phyloP scores from a whole-genome alignment of 139 green algal genomes.

The Bryopsis sp. region DNA sequence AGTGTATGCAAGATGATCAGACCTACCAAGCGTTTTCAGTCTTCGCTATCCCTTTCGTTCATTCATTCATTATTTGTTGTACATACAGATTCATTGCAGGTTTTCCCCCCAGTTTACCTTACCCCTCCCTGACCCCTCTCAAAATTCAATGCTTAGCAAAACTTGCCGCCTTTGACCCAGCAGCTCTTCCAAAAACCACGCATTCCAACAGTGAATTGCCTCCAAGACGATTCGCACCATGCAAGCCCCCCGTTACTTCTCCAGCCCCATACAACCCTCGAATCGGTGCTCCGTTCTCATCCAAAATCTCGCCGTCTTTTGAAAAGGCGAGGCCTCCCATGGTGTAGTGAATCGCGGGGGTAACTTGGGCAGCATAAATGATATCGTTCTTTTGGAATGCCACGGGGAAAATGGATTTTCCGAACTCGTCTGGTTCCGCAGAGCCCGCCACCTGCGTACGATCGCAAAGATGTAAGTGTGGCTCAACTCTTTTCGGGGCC shows the following conservation, averaged over 20 bases:
- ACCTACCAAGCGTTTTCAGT: too few relatives aligned
- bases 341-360: slow-evolving; percentile 70
- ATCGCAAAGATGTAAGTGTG: too few relatives aligned
- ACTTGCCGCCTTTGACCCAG: too few relatives aligned
- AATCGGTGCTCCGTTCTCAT: slow-evolving; percentile 28
- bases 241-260: slow-evolving; percentile 64
- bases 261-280: slow-evolving; percentile 58
- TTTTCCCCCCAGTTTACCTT: too few relatives aligned
- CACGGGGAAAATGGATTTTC: slow-evolving; percentile 51
- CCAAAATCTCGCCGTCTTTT: slow-evolving; percentile 24
- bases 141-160: too few relatives aligned
- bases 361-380: slow-evolving; percentile 44
- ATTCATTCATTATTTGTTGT: too few relatives aligned
- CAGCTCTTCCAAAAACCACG: slow-evolving; percentile 60
- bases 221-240: slow-evolving; percentile 64
- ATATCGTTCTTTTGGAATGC: slow-evolving; percentile 18
- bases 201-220: slow-evolving; percentile 73
- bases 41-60: too few relatives aligned
- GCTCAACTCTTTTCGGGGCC: too few relatives aligned
- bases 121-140: too few relatives aligned
- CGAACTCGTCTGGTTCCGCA: slow-evolving; percentile 42
- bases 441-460: too few relatives aligned
- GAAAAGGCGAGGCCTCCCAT: slow-evolving; percentile 61
- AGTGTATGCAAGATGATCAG: too few relatives aligned
- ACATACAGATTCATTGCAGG: too few relatives aligned